Conservation (phyloP, 2,329 filamentous ascomycete genomes). For the Xylariaceae sp. region DNA sequence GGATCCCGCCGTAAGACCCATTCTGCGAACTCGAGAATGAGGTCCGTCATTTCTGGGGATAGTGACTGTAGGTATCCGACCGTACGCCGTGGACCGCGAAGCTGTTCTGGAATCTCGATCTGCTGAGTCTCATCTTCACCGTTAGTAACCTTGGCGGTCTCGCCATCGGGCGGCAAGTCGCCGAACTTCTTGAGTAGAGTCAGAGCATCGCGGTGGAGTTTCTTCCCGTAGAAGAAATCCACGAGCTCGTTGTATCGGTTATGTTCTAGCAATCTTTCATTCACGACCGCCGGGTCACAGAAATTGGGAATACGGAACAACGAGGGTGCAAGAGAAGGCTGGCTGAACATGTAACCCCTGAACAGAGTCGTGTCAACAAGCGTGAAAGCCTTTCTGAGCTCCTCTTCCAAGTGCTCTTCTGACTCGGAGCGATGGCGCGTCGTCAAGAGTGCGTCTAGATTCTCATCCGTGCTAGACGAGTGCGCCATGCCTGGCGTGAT, state of each 20-base stretch:
- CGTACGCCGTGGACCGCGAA: constrained; percentile 80
- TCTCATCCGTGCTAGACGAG: constrained; percentile 20
- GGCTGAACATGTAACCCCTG: constrained; percentile 89
- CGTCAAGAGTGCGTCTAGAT: constrained; percentile 32
- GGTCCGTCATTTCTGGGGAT: constrained; percentile 79
- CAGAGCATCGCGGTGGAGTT: constrained; percentile 81
- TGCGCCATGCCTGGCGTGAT: constrained; percentile 41
- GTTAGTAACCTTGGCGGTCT: constrained; percentile 30
- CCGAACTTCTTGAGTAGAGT: constrained; percentile 81
- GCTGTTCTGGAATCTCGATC: constrained; percentile 33
- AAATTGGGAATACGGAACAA: constrained; percentile 96
- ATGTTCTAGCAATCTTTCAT: constrained; percentile 84
- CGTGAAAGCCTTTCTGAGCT: constrained; percentile 71
- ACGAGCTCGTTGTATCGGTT: constrained; percentile 89
- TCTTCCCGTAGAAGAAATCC: constrained; percentile 97
- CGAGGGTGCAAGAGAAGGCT: constrained; percentile 77
- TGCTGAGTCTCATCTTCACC: constrained; percentile 9
- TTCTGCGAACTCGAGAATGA: constrained; percentile 85
- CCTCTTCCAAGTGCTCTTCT: constrained; percentile 62
- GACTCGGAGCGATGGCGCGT: constrained; percentile 42
- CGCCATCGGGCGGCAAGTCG: constrained; percentile 30
- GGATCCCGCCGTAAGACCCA: constrained; percentile 78
- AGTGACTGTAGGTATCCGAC: constrained; percentile 87
- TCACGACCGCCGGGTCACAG: constrained; percentile 92
- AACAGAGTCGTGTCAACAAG: constrained; percentile 94